Conservation (phyloP, 805 yeast genomes). For the Saccharomyces mikatae region DNA sequence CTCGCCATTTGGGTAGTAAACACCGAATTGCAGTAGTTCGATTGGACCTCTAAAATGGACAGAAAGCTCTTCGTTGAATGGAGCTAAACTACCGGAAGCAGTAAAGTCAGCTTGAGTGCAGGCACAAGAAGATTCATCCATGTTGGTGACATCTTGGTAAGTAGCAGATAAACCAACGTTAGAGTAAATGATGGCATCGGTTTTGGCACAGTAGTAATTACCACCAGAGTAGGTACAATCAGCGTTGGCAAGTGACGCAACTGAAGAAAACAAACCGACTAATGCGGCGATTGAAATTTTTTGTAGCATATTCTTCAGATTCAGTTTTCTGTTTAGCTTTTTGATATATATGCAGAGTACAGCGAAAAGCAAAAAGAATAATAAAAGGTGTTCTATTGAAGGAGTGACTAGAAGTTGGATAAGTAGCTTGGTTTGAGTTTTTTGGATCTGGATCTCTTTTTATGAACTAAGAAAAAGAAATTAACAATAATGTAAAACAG, state of each 20-base stretch:
- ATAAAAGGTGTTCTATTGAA: slow-evolving; percentile 5
- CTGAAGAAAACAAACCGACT: slow-evolving; percentile 10
- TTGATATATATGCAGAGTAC: not conserved
- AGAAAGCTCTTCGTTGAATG: slow-evolving; percentile 59
- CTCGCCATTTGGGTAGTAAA: slow-evolving; percentile 60
- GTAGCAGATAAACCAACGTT: slow-evolving; percentile 82
- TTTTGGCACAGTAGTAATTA: slow-evolving; percentile 75
- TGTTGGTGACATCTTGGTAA: slow-evolving; percentile 68
- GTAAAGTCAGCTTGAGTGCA: slow-evolving; percentile 53
- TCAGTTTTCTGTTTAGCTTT: not conserved
- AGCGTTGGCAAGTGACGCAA: slow-evolving; percentile 28
- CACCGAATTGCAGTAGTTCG: slow-evolving; percentile 63
- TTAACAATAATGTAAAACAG: not conserved
- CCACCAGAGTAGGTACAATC: slow-evolving; percentile 47
- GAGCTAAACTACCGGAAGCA: slow-evolving; percentile 60
- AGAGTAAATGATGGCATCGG: slow-evolving; percentile 55
- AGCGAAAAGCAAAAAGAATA: not conserved
- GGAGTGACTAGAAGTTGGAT: slow-evolving; percentile 27
- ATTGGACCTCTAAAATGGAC: slow-evolving; percentile 78
- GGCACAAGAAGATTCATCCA: slow-evolving; percentile 62
- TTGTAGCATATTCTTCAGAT: slow-evolving; percentile 2
- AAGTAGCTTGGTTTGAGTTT: not conserved
- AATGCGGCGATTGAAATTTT: slow-evolving; percentile 1
- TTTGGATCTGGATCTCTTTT: not conserved
- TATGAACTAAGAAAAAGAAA: not conserved